Base-by-base conservation (phyloP, 2,329 filamentous ascomycete species). In the Colletotrichum coccodes region DNA sequence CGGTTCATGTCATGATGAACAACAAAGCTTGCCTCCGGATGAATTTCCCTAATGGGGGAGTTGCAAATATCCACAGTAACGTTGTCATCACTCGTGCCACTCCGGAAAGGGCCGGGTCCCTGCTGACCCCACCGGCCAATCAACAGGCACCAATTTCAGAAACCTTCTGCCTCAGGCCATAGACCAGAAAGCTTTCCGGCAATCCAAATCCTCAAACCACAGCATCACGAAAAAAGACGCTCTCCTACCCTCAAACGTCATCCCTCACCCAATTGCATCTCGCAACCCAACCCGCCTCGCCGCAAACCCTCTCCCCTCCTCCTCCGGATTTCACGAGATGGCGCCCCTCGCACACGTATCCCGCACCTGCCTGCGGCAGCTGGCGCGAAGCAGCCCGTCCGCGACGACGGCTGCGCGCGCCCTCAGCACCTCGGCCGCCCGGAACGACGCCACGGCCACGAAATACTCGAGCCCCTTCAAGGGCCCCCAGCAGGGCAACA, bases 301-400 rank as follows among this genome's bases (percentile, higher is more conserved):
- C 53, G 34, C 53, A 62, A 63, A 71, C 68, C 66, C 66, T 61
- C 61, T 56, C 65, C 70, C 58, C 65, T 68, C 68, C 34, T 53
- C 64, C 53, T 67, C 60, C 49, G 65, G 54, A 56, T 46, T 63
- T 71, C 72, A 73, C 79, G 80, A 80, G 77, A 93, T 93, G 91
- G 90, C 90, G 82, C 85, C 90, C 80, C 88, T 94, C 81, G 83
- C 90, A 78, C 86, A 87, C 79, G 87, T 90, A 79, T 89, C 92
- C 80, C 89, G 90, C 82, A 85, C 89, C 78, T 86, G 93, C 80
- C 85, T 92, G 85, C 91, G 91, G 82, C 81, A 82, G 71, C 78
- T 83, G 72, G 82, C 83, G 75, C 81, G 79, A 75, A 76, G 76
- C 65, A 79, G 78, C 72, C 77, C 76, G 71, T 75, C 79, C 75